Evolutionary conservation across 2,329 filamentous ascomycete species (phyloP).

Genomic region (Immersiporthe knoxdaviesiana): DNA sequence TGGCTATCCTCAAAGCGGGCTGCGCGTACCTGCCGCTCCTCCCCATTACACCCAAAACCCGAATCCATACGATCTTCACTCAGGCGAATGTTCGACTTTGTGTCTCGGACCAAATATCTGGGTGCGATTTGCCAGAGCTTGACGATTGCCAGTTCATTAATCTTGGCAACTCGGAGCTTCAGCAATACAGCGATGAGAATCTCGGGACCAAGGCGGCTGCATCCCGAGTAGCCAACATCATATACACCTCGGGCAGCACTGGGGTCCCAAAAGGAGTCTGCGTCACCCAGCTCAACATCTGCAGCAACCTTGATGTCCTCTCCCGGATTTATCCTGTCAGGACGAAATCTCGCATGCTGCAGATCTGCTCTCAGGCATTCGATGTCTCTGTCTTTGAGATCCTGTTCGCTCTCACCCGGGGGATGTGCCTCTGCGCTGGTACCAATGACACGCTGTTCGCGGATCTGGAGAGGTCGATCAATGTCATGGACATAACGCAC

Average conservation of each 20-base stretch:
- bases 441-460: constrained; percentile 74
- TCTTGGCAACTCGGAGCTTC: constrained; percentile 38
- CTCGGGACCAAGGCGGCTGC: constrained; percentile 44
- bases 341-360: constrained; percentile 65
- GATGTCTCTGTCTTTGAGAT: constrained; percentile 91
- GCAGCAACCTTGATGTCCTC: constrained; percentile 74
- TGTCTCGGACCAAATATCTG: constrained; percentile 43
- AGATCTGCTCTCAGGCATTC: constrained; percentile 83
- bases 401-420: constrained; percentile 79
- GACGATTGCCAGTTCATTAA: constrained; percentile 38
- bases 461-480: constrained; percentile 71
- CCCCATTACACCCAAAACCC: constrained; percentile 67
- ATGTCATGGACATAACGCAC: constrained; percentile 69
- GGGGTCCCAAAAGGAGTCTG: constrained; percentile 80
- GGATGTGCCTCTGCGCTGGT: constrained; percentile 78
- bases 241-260: constrained; percentile 85
- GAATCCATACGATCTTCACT: constrained; percentile 63
- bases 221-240: constrained; percentile 69
- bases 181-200: constrained; percentile 42
- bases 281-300: constrained; percentile 74
- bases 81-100: constrained; percentile 59
- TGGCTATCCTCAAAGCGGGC: constrained; percentile 75
- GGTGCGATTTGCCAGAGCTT: constrained; percentile 26
- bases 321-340: constrained; percentile 65
- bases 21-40: constrained; percentile 80